Conservation (phyloP, 805 yeast genomes). For the Kuraishia floccosa region DNA sequence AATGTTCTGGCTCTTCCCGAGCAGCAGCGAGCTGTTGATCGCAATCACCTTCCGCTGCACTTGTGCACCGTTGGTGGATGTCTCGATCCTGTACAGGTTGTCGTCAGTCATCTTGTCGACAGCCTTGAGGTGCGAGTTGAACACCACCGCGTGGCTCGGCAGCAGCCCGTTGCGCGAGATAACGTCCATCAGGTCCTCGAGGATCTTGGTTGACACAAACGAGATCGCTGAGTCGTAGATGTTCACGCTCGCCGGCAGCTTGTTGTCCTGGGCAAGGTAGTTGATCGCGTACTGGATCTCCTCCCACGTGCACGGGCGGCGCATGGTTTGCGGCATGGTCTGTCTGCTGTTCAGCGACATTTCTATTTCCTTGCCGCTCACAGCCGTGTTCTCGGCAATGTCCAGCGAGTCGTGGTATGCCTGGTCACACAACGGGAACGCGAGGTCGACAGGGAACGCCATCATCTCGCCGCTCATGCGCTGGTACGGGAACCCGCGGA, state of each 20-base stretch:
- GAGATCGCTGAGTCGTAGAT: conserved; percentile 16
- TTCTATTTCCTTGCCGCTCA: not conserved
- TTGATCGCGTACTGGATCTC: conserved; percentile 1
- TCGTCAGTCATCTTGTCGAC: conserved; percentile 8
- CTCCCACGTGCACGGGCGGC: conserved; percentile 2
- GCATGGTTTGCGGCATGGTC: too few species aligned
- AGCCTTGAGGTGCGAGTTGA: conserved; percentile 13
- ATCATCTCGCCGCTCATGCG: conserved; percentile 9
- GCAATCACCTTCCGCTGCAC: conserved; percentile 15
- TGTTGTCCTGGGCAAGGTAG: not conserved
- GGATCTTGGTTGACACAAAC: conserved; percentile 15
- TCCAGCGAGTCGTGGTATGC: conserved; percentile 12
- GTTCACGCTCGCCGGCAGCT: not conserved
- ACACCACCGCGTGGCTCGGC: conserved; percentile 11
- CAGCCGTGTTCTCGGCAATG: not conserved
- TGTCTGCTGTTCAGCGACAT: not conserved
- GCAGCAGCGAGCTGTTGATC: conserved; percentile 21
- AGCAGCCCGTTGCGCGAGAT: conserved; percentile 14
- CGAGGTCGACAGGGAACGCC: conserved; percentile 18
- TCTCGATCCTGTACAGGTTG: conserved; percentile 8
- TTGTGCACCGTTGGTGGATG: conserved; percentile 6
- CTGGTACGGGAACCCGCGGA: conserved; percentile 23
- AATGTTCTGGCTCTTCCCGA: conserved; percentile 19
- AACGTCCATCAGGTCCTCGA: conserved; percentile 24
- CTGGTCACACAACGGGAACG: conserved; percentile 21